Evolutionary conservation across 257 asterid genomes (phyloP), one percentile per base, ranked within the genome.

Genomic region (Solanum sitiens): DNA sequence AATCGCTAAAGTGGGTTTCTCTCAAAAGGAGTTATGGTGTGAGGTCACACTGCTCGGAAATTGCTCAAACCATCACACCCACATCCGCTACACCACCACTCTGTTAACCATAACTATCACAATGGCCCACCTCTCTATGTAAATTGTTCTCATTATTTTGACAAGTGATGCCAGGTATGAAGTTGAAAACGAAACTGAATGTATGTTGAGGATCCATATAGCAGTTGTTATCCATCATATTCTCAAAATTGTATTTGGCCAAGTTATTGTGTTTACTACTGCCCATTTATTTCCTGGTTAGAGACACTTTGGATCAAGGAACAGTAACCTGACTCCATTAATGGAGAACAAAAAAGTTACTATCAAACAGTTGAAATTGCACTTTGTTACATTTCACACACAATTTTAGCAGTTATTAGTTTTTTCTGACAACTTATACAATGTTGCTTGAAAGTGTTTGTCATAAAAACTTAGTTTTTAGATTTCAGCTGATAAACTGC

Each of bases 1-100:
- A 21, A 89, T 86, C 32, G 87, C 76, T 33, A 8, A 16, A n/a
- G 75, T 76, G 12, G 71, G 74, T 47, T 88, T 75, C 92, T 89
- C 44, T 83, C 87, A 47, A 12, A 89, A 87, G 68, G 94, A 92
- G 89, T 25, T 92, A 3, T 96, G 99, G 99, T 91, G 92, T 65
- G 90, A 89, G 76, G 56, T 96, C 30, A 27, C 47, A 88, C 90
- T 21, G 79, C 91, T 47, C 91, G 93, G 77, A 95, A 90, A 86
- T 90, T 95, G 86, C 63, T 96, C 90, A 96, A 94, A 87, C 98
- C 99, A 44, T 89, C 89, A 88, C 94, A 95, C 84, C 99, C 98
- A 2, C 95, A 93, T 84, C 27, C 92, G 6, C 88, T 96, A 25
- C 99, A 96, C 71, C 98, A 94, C 93, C 91, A 91, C 87, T 90